Evolutionary conservation across 495 filamentous ascomycete genomes (phyloP).

Genomic region (Talaromyces ruber): DNA sequence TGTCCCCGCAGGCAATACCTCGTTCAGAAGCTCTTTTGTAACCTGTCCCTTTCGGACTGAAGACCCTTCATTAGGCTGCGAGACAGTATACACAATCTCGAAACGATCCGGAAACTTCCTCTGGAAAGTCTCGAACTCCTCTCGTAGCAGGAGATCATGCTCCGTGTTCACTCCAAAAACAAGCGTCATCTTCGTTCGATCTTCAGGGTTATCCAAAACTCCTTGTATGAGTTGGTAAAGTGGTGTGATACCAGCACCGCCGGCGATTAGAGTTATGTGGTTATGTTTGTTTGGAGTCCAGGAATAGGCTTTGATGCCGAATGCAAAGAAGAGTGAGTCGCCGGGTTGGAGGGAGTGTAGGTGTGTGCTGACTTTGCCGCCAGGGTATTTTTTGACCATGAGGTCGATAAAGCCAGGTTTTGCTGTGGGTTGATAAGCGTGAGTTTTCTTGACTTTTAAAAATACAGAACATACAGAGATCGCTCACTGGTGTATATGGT

Average conservation of each 20-base stretch:
- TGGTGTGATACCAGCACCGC: constrained; percentile 56
- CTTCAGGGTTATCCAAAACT: constrained; percentile 50
- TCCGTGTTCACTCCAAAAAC: constrained; percentile 60
- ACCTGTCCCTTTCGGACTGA: constrained; percentile 45
- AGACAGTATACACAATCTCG: constrained; percentile 50
- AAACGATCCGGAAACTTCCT: constrained; percentile 47
- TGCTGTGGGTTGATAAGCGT: not conserved
- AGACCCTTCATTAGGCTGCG: constrained; percentile 20
- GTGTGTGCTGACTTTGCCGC: constrained; percentile 51
- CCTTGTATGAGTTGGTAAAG: constrained; percentile 53
- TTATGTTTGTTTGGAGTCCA: constrained; percentile 48
- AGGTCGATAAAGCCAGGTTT: constrained; percentile 48
- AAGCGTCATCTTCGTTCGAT: constrained; percentile 53
- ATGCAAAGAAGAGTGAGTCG: constrained; percentile 44
- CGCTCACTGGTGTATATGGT: constrained; percentile 53
- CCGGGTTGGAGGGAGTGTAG: constrained; percentile 56
- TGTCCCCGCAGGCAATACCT: constrained; percentile 28
- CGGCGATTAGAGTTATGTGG: constrained; percentile 51
- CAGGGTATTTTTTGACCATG: constrained; percentile 56
- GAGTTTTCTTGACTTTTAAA: not conserved
- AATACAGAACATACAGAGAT: constrained; percentile 26
- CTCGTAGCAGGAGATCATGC: constrained; percentile 45
- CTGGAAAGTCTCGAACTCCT: constrained; percentile 29
- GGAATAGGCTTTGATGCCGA: constrained; percentile 38
- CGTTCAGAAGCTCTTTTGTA: constrained; percentile 44